Percentiles rank a stretch among this genome's conserved stretches.
Evolutionary conservation across 352 stramenopile genomes (phyloP).

Genomic region (Aphanomyces cochlioides): DNA sequence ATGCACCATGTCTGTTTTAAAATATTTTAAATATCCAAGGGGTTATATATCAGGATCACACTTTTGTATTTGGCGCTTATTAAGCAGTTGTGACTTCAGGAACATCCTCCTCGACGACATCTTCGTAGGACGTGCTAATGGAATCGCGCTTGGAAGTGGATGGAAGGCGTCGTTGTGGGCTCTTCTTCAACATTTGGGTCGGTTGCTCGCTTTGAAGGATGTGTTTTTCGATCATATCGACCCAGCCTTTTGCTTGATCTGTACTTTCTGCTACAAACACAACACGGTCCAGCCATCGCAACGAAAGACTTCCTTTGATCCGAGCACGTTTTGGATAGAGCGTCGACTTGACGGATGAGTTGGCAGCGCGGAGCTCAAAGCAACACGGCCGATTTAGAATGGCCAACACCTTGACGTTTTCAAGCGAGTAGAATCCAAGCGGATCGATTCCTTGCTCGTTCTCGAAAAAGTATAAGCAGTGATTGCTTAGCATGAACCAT

Average conservation of each 20-base stretch:
- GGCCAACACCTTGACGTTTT: slow-evolving; percentile 15
- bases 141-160: background rate
- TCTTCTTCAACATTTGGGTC: background rate
- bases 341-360: background rate
- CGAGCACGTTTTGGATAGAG: background rate
- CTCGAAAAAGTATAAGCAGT: slow-evolving; percentile 29
- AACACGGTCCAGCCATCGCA: background rate
- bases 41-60: too few species aligned
- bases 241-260: slow-evolving; percentile 10
- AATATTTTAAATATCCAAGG: background rate
- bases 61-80: too few species aligned
- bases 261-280: background rate
- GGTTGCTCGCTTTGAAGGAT: slow-evolving; percentile 2
- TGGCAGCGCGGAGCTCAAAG: slow-evolving; percentile 16
- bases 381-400: background rate
- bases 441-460: slow-evolving; percentile 20
- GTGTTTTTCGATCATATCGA: slow-evolving; percentile 10
- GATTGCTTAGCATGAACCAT: slow-evolving; percentile 16
- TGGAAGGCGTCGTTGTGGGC: background rate
- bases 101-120: background rate
- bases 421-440: slow-evolving; percentile 22
- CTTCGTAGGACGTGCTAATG: background rate
- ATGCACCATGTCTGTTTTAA: background rate
- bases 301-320: background rate
- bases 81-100: too few species aligned